Evolutionary conservation across 306 rosid genomes (phyloP).

Genomic region (Chamaecrista fasciculata): DNA sequence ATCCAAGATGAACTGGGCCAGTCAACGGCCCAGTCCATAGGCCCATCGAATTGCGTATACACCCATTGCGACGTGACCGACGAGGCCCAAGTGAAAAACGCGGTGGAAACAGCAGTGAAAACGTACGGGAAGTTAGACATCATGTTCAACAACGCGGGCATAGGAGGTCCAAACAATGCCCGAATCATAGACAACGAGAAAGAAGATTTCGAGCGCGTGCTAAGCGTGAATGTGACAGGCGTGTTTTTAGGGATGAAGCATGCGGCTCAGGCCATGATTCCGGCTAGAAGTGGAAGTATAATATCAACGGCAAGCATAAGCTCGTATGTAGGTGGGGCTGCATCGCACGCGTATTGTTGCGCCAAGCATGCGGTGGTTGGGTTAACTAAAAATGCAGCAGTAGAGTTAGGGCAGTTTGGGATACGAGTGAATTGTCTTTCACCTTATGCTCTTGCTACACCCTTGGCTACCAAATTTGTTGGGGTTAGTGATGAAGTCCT

Average conservation of each 20-base stretch:
- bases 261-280: slow-evolving; percentile 69
- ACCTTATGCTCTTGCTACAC: slow-evolving; percentile 63
- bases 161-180: slow-evolving; percentile 37
- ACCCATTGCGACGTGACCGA: slow-evolving; percentile 73
- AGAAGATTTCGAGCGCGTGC: slow-evolving; percentile 67
- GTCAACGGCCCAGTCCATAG: slow-evolving; percentile 36
- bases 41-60: slow-evolving; percentile 35
- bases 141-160: slow-evolving; percentile 87
- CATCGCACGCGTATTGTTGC: slow-evolving; percentile 62
- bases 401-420: slow-evolving; percentile 77
- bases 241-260: slow-evolving; percentile 77
- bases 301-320: slow-evolving; percentile 59
- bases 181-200: slow-evolving; percentile 60
- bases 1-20: slow-evolving; percentile 70
- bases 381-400: slow-evolving; percentile 66
- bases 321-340: slow-evolving; percentile 62
- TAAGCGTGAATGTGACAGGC: slow-evolving; percentile 57
- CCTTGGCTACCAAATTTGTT: slow-evolving; percentile 46
- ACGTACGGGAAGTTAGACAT: slow-evolving; percentile 65
- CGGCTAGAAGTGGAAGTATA: slow-evolving; percentile 47
- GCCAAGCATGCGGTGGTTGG: slow-evolving; percentile 80
- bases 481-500: slow-evolving; percentile 43
- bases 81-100: slow-evolving; percentile 57
- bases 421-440: slow-evolving; percentile 80
- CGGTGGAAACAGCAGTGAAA: slow-evolving; percentile 36